Percentiles rank a stretch among this genome's conserved stretches.
Conservation (phyloP, 129 eudicot genomes). For the Flaveria bidentis region DNA sequence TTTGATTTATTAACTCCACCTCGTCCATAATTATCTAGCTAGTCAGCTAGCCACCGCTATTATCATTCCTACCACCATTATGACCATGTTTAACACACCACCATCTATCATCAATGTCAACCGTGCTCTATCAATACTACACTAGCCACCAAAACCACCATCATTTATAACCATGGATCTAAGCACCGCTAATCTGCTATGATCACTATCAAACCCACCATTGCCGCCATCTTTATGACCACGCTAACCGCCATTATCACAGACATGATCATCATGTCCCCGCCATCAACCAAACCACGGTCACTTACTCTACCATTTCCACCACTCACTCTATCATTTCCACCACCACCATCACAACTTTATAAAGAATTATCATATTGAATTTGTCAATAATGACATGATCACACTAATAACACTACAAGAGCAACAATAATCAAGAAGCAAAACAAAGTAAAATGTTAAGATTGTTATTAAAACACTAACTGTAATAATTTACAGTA, state of each 20-base stretch:
- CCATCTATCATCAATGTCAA: background rate
- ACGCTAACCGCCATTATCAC: background rate
- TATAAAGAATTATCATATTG: no score
- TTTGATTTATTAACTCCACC: no score
- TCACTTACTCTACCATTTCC: background rate
- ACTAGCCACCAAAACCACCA: background rate
- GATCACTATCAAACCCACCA: background rate
- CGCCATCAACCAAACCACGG: slow-evolving; percentile 6
- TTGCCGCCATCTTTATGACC: background rate
- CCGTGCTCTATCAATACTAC: background rate
- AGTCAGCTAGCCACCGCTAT: background rate
- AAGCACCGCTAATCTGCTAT: background rate
- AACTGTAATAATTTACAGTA: slow-evolving; percentile 67
- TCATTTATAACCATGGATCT: background rate
- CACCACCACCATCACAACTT: slow-evolving; percentile 3
- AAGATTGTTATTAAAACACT: slow-evolving; percentile 63
- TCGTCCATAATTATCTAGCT: background rate
- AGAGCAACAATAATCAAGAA: slow-evolving; percentile 18
- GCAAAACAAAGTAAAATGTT: slow-evolving; percentile 34
- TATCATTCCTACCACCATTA: background rate
- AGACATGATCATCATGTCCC: background rate
- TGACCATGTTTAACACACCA: background rate
- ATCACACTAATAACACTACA: background rate
- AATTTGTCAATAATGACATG: background rate
- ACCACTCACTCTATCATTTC: background rate